These are phyloP conservation scores for Sapria himalayana DNA, from an alignment of 345 rosid genomes.

Conservation along the genomic window DNA sequence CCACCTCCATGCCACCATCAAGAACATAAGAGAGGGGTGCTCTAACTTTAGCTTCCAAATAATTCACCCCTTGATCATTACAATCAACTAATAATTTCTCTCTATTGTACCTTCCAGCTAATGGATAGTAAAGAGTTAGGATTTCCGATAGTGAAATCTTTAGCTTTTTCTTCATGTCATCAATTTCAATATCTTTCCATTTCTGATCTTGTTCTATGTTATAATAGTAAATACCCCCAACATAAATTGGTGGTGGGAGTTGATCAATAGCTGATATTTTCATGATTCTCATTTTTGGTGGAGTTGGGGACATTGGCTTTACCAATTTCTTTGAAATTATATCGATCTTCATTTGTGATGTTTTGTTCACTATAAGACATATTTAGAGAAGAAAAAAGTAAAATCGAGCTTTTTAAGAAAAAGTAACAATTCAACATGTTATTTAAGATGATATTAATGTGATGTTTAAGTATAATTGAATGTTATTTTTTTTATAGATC, in stretches of 20 bases:
- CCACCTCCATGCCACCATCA: neutral
- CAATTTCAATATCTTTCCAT: neutral
- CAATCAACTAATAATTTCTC: constrained; percentile 6
- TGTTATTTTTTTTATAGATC: too few relatives aligned
- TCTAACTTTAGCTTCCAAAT: constrained; percentile 7
- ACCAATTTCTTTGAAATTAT: constrained; percentile 11
- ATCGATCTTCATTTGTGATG: constrained; percentile 10
- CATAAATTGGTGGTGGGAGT: constrained; percentile 8
- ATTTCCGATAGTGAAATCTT: constrained; percentile 10
- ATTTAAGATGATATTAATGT: too few relatives aligned
- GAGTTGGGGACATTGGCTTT: constrained; percentile 12
- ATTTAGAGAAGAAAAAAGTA: too few relatives aligned
- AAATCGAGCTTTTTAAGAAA: too few relatives aligned
- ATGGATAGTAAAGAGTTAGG: constrained; percentile 9
- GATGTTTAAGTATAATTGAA: too few relatives aligned
- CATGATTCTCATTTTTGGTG: constrained; percentile 6
- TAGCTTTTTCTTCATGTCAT: neutral
- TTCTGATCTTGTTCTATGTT: neutral
- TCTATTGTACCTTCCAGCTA: constrained; percentile 11
- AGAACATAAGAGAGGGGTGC: constrained; percentile 5
- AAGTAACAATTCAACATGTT: too few relatives aligned
- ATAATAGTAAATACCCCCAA: constrained; percentile 9
- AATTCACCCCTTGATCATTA: constrained; percentile 10
- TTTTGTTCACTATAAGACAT: too few relatives aligned
- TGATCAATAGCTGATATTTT: constrained; percentile 11